These are phyloP conservation scores for Monilinia laxa DNA, from an alignment of 2,329 filamentous ascomycete species.

Conservation along the genomic window DNA sequence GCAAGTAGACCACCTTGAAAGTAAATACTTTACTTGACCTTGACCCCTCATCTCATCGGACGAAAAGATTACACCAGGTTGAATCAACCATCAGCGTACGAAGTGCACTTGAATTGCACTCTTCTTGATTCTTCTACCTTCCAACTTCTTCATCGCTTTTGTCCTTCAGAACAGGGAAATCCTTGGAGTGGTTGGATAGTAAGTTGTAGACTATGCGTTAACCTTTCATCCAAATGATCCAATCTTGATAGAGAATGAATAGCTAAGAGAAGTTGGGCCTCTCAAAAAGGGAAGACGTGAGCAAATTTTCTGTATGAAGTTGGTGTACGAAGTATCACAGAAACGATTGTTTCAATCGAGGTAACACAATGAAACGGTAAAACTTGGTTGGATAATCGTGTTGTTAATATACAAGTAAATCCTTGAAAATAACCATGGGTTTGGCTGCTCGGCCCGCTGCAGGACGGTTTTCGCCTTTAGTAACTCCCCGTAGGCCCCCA, in stretches of 20 bases:
- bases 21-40: neutral
- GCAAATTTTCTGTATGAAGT: slow-evolving; percentile 13
- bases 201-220: neutral
- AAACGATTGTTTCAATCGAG: neutral
- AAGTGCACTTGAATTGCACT: neutral
- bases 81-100: neutral
- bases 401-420: slow-evolving; percentile 11
- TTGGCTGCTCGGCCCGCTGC: slow-evolving; percentile 38
- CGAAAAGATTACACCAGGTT: neutral
- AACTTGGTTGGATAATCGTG: slow-evolving; percentile 4
- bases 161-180: slow-evolving; percentile 8
- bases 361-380: slow-evolving; percentile 1
- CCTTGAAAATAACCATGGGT: slow-evolving; percentile 15
- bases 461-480: slow-evolving; percentile 32
- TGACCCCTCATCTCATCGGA: slow-evolving; percentile 6
- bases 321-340: neutral
- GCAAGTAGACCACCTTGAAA: slow-evolving; percentile 1
- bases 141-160: neutral
- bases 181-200: neutral
- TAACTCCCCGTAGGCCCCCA: neutral
- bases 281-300: slow-evolving; percentile 7
- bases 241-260: neutral
- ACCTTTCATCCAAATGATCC: slow-evolving; percentile 3
- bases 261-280: neutral
- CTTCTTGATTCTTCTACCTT: neutral